These are phyloP conservation scores for Craterostigma plantagineum DNA, from an alignment of 257 asterid species.

Conservation along the genomic window DNA sequence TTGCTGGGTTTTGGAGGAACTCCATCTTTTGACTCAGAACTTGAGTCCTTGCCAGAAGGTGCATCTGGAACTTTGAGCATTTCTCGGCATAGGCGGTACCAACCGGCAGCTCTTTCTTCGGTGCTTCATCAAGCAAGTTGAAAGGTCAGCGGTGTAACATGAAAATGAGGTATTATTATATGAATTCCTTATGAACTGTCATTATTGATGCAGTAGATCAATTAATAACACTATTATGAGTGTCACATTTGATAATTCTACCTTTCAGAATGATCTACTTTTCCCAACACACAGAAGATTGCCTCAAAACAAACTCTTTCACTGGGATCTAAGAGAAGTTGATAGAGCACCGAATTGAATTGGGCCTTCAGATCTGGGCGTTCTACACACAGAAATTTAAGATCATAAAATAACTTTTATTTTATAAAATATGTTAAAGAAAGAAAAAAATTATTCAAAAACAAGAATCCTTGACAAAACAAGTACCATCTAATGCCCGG, in stretches of 20 bases:
- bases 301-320: slow-evolving; percentile 99
- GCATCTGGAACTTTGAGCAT: slow-evolving; percentile 89
- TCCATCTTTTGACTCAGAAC: slow-evolving; percentile 52
- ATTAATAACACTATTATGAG: too few species aligned
- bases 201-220: too few species aligned
- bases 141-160: not conserved
- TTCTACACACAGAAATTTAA: slow-evolving; percentile 30
- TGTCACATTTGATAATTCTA: too few species aligned
- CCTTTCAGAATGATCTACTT: slow-evolving; percentile 84
- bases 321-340: slow-evolving; percentile 93
- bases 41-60: slow-evolving; percentile 50
- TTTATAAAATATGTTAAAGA: not conserved
- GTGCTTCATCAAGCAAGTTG: slow-evolving; percentile 30
- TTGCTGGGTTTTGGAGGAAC: slow-evolving; percentile 45
- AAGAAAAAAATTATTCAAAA: too few species aligned
- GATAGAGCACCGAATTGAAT: slow-evolving; percentile 78
- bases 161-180: not conserved
- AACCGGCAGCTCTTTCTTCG: slow-evolving; percentile 97
- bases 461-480: not conserved
- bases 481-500: slow-evolving; percentile 77
- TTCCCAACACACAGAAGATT: slow-evolving; percentile 83
- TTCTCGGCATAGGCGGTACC: slow-evolving; percentile 90
- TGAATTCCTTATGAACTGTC: too few species aligned
- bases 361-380: slow-evolving; percentile 79
- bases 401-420: slow-evolving; percentile 9